Base-by-base conservation (phyloP, 75 land plant genomes). In the Ceratopteris richardii region DNA sequence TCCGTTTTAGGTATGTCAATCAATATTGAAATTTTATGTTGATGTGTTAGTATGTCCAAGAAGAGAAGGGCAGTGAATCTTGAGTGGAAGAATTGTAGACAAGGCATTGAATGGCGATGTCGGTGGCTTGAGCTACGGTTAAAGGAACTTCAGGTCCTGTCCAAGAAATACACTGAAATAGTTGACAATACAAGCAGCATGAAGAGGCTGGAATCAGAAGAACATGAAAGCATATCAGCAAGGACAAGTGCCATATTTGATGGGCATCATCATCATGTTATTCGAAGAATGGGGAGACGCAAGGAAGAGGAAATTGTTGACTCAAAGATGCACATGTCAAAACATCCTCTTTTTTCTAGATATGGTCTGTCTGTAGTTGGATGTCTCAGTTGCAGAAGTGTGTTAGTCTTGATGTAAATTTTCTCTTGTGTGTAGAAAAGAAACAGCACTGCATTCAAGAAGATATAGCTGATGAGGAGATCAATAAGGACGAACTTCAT, bases 81-180 rank as follows among this genome's bases (percentile, higher is more conserved):
- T 21, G 79, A 72, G 36, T 76, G 76, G 79, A 76, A 72, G 61
- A 21, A 29, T 11, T 76, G 48, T 31, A 66, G 79, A 31, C 60
- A 60, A 23, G 79, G 70, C 16, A 76, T 72, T 30, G 79, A 73
- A 55, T 76, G 79, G 79, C 67, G 79, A 33, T 76, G 71, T 47
- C 65, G 59, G 13, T 76, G 77, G 79, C 56, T 76, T 47, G 79
- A 72, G 42, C 44, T 76, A 46, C 66, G 69, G 16, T 23, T 67
- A n/a, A 56, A 56, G 24, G 77, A 73, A 56, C 56, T 76, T 24
- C 77, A 72, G 66, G 6, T 59, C 11, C 43, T 57, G 36, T 9
- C 54, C 41, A 44, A 31, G 22, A 61, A 51, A 70, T 76, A 76
- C 59, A 65, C 66, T 30, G 25, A 51, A 26, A 31, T 66, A 18